Conservation (phyloP, 257 asterid genomes). For the Plantago elongata region DNA sequence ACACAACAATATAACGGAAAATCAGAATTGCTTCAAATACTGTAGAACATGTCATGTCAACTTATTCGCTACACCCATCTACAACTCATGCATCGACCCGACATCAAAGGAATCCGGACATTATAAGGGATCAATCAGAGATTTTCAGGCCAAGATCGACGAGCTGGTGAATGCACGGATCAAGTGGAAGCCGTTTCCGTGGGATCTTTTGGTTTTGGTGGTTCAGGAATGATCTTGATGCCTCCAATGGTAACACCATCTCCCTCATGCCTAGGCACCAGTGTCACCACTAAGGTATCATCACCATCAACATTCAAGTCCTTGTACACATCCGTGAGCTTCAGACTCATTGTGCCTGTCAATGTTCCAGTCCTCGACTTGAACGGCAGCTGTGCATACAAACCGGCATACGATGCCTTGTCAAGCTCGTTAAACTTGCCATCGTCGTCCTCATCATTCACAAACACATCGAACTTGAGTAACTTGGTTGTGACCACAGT, state of each 20-base stretch:
- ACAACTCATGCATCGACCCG: too few species aligned
- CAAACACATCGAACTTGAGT: conserved; percentile 21
- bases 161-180: too few species aligned
- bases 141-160: too few species aligned
- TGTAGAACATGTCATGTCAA: too few species aligned
- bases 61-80: too few species aligned
- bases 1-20: too few species aligned
- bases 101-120: too few species aligned
- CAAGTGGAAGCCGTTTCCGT: too few species aligned
- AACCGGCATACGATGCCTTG: conserved; percentile 20
- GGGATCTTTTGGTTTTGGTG: too few species aligned
- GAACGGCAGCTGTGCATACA: conserved; percentile 20
- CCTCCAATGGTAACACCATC: neutral
- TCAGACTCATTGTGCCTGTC: conserved; percentile 6
- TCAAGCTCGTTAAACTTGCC: conserved; percentile 9
- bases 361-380: neutral
- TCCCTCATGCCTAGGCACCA: conserved; percentile 22
- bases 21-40: too few species aligned
- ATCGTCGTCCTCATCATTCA: conserved; percentile 23
- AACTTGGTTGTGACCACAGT: conserved; percentile 10
- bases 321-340: conserved; percentile 19
- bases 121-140: too few species aligned
- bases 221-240: neutral
- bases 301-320: conserved; percentile 27
- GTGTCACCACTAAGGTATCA: conserved; percentile 24